Percentiles rank a stretch among this genome's conserved stretches.
Conservation (phyloP, 345 rosid genomes). For the Eucalyptus curtisii region DNA sequence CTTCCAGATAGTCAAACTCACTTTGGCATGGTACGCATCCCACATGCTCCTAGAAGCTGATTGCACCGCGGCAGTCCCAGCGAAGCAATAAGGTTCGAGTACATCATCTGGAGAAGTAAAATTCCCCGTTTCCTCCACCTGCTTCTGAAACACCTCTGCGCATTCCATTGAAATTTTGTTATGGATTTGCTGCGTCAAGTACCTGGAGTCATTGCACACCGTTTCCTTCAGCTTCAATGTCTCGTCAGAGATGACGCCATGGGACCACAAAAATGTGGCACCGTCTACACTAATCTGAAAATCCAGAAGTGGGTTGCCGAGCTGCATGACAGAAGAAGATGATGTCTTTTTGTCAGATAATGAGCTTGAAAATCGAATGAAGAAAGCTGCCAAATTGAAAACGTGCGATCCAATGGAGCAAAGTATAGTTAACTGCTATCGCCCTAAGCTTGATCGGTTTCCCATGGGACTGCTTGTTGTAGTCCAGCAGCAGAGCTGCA, state of each 20-base stretch:
- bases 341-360: background rate
- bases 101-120: background rate
- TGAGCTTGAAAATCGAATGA: background rate
- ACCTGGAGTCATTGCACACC: conserved; percentile 15
- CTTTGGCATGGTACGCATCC: background rate
- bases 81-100: background rate
- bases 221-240: conserved; percentile 10
- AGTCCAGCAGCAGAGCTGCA: conserved; percentile 10
- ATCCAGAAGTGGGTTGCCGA: conserved; percentile 31
- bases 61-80: background rate
- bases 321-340: background rate
- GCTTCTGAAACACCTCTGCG: background rate
- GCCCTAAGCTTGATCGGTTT: conserved; percentile 15
- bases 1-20: background rate
- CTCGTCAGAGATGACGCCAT: conserved; percentile 26
- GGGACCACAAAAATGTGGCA: conserved; percentile 22
- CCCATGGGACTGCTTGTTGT: conserved; percentile 10
- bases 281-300: conserved; percentile 5
- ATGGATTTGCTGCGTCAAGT: background rate
- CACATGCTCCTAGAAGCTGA: background rate
- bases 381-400: background rate
- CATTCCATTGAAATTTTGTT: background rate
- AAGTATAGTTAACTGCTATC: conserved; percentile 4
- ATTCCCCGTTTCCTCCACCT: background rate
- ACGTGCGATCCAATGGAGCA: background rate